Base-by-base conservation (phyloP, 2,329 filamentous ascomycete genomes). In the Cytospora mali region DNA sequence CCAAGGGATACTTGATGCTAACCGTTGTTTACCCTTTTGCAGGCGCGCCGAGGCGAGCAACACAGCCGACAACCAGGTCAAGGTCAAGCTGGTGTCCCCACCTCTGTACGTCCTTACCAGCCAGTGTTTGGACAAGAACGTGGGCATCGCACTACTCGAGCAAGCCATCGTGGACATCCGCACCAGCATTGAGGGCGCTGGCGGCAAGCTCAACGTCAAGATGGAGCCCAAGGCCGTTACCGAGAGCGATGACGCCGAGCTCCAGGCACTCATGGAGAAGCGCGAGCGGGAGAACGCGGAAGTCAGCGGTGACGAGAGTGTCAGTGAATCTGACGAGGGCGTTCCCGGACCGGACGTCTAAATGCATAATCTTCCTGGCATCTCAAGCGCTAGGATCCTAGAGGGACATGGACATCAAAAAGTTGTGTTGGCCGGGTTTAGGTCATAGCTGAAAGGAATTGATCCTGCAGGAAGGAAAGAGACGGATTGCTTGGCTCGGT, bases 221-320 rank as follows among this genome's bases (percentile, higher is more conserved):
- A 99, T 99, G 95, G 93, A 95, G 72, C 95, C 95, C 69, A 98
- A 98, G 88, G 95, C 96, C 5, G 95, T 99, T 66, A 99, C 95
- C 1, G 96, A 98, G 84, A 96, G 93, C 76, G 96, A 99, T 72
- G 95, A 99, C 74, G 95, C 94, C 28, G 93, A 97, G 79, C 83
- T 99, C 68, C 93, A 97, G 77, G 95, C 94, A 58, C 85, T 99
- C 68, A 99, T 99, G 95, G 95, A 98, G 84, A 97, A 98, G 88
- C 89, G 91, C 69, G 95, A 97, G 83, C 89, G 92, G 69, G 94
- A 98, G 85, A 99, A 99, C 79, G 91, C 92, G 75, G 92, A 99
- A 77, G 92, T 99, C 73, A 97, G 93, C 77, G 95, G 95, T 73
- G 96, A 99, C 75, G 95, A 99, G 83, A 95, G 93, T 76, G 84